Percentiles rank a stretch among this genome's conserved stretches.
Evolutionary conservation across 2,329 filamentous ascomycete genomes (phyloP).

Genomic region (Xylaria polymorpha): DNA sequence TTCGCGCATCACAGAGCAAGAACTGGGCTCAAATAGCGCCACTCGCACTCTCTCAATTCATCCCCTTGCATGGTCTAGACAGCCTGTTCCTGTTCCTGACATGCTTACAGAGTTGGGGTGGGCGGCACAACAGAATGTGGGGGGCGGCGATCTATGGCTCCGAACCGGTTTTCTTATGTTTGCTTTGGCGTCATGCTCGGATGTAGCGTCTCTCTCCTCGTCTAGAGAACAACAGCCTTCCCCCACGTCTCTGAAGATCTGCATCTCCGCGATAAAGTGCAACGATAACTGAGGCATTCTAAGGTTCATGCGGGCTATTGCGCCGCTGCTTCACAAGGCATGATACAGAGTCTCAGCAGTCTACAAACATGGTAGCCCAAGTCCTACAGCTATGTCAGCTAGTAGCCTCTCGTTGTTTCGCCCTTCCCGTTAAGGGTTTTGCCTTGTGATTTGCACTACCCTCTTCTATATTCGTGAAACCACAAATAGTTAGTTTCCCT

Average conservation of each 20-base stretch:
- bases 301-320: slow-evolving; percentile 23
- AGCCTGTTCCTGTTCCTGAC: slow-evolving; percentile 34
- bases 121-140: slow-evolving; percentile 34
- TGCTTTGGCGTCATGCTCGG: slow-evolving; percentile 24
- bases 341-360: slow-evolving; percentile 9
- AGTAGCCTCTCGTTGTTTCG: slow-evolving; percentile 11
- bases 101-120: slow-evolving; percentile 24
- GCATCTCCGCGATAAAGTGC: slow-evolving; percentile 26
- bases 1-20: slow-evolving; percentile 26
- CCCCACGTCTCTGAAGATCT: slow-evolving; percentile 28
- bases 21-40: slow-evolving; percentile 16
- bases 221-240: slow-evolving; percentile 6
- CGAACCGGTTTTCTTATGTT: slow-evolving; percentile 20
- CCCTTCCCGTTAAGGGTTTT: not conserved
- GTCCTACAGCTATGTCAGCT: slow-evolving; percentile 19
- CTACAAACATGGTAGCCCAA: not conserved
- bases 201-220: slow-evolving; percentile 14
- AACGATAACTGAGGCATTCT: slow-evolving; percentile 17
- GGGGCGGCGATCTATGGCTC: slow-evolving; percentile 19
- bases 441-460: slow-evolving; percentile 4
- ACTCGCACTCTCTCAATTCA: slow-evolving; percentile 15
- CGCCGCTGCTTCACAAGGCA: slow-evolving; percentile 17
- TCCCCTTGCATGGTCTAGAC: slow-evolving; percentile 24
- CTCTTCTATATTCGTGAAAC: slow-evolving; percentile 3
- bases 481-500: slow-evolving; percentile 5